Base-by-base conservation (phyloP, 768 basidiomycete genomes). In the Russula abietina region DNA sequence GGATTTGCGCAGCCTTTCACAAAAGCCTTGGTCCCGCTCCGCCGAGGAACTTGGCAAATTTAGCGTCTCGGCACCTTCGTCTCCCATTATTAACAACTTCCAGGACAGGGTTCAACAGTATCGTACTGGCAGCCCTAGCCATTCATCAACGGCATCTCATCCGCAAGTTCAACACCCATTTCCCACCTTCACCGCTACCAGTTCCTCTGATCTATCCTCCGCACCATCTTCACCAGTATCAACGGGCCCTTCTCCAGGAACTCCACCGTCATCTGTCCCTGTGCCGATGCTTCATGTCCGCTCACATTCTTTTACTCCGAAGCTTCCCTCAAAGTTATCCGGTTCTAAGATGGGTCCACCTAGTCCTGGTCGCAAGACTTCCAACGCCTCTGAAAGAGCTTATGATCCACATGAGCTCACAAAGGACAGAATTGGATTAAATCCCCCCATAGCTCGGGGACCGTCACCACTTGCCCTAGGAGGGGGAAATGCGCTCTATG, bases 21-120 rank as follows among this genome's bases (percentile, higher is more conserved):
- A 83, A 68, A 87, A 83, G 71, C 81, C 80, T 14, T 92, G 90
- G 90, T 90, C 89, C 28, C 84, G 78, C 70, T 91, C 88, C 7
- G 89, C 83, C 24, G 90, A 92, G 70, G 90, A 93, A 71, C 79
- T 92, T 55, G 80, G 83, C 68, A 83, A 81, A 70, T 73, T 84
- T 54, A 77, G 78, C 16, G 69, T 71, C 43, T 66, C 71, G 8
- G 70, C 71, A 5, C 73, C 67, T 14, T 72, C 72, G 60, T 68
- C 74, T 41, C 75, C 75, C n/a, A 69, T 80, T 56, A 80, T 81
- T 50, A 67, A 78, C 7, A 76, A 78, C 22, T 76, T 89, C 66
- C 84, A 88, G 46, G 81, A 85, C 57, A 83, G 79, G 69, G 80
- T 86, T 66, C 82, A 79, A 45, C 80, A 85, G 61, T 91, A 92